Evolutionary conservation across 441 rosid species (phyloP).

Genomic region (Geranium incanum): DNA sequence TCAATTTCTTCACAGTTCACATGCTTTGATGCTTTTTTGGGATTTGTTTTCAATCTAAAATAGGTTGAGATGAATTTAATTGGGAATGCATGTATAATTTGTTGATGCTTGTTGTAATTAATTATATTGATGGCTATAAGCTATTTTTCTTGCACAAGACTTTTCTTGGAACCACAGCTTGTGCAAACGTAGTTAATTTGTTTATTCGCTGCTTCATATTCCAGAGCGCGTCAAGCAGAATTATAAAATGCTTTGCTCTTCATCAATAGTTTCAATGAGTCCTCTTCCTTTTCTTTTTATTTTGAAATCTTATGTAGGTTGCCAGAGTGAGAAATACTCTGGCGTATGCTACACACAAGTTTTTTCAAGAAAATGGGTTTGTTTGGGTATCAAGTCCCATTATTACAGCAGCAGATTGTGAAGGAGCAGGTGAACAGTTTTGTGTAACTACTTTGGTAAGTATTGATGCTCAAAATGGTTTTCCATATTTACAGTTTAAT

Average conservation of each 20-base stretch:
- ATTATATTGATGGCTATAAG: neutral
- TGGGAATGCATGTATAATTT: neutral
- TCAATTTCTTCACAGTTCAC: neutral
- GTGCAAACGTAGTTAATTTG: neutral
- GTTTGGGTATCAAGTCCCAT: conserved; percentile 97
- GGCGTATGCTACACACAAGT: conserved; percentile 90
- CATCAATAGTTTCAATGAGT: neutral
- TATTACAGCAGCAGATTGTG: conserved; percentile 90
- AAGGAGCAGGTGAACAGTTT: conserved; percentile 98
- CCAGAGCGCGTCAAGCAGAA: neutral
- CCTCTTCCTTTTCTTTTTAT: conserved; percentile 9
- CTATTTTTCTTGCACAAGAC: neutral
- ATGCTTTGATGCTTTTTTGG: neutral
- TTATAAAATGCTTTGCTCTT: neutral
- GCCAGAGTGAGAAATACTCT: conserved; percentile 93
- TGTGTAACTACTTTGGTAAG: conserved; percentile 95
- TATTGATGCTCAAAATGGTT: conserved; percentile 15
- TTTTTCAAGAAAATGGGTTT: conserved; percentile 88
- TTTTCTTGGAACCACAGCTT: neutral
- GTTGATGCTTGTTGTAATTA: neutral
- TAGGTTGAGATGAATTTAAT: neutral
- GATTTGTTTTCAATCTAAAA: neutral
- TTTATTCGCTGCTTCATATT: neutral
- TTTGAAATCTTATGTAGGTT: conserved; percentile 45
- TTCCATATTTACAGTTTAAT: conserved; percentile 7